Conservation (phyloP, 768 basidiomycete species). For the Suillus plorans region DNA sequence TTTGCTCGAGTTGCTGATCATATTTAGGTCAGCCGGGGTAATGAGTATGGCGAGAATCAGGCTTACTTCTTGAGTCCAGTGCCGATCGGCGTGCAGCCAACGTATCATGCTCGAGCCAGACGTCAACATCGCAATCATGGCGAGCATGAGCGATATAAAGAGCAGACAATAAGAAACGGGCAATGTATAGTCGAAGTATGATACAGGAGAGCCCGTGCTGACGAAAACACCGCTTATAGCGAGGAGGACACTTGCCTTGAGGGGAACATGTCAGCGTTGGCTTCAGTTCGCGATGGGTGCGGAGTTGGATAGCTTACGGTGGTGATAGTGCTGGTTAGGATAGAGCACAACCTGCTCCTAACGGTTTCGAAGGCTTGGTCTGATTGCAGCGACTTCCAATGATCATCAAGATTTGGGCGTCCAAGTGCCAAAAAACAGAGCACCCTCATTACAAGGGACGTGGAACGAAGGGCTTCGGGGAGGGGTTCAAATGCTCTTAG, state of each 20-base stretch:
- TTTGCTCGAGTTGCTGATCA: background rate
- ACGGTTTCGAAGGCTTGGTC: background rate
- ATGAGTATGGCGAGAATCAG: rapidly evolving
- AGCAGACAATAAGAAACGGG: background rate
- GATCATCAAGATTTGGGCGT: background rate
- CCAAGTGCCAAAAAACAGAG: background rate
- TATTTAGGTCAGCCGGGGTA: background rate
- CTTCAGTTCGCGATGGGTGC: background rate
- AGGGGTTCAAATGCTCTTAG: background rate
- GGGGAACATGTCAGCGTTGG: background rate
- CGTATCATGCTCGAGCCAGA: background rate
- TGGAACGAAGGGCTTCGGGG: background rate
- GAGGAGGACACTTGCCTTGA: background rate
- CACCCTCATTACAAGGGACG: background rate
- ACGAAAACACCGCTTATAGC: background rate
- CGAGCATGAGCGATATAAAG: background rate
- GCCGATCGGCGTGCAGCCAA: background rate
- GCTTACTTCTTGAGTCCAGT: background rate
- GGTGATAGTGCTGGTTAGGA: background rate
- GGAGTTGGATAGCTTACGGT: background rate
- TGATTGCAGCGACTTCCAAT: background rate
- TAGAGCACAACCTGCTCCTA: background rate
- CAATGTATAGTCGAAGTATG: background rate
- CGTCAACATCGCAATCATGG: background rate
- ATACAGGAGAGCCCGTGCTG: background rate